These are phyloP conservation scores for Trichoderma sp. DNA, from an alignment of 2,329 filamentous ascomycete species.

Conservation along the genomic window DNA sequence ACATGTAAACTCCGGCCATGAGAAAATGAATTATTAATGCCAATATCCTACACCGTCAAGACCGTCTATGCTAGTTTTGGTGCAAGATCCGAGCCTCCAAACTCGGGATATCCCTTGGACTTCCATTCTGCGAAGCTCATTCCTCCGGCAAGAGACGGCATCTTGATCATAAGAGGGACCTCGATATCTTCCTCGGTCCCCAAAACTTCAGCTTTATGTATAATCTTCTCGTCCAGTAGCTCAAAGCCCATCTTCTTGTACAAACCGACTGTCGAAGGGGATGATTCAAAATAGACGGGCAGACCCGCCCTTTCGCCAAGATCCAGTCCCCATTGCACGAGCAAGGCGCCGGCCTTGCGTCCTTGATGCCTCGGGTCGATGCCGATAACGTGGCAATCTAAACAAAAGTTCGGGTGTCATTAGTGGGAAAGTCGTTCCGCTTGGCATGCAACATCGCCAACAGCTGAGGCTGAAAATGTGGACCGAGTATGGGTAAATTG, in stretches of 20 bases:
- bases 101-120: slow-evolving; percentile 24
- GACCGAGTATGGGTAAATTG: not conserved
- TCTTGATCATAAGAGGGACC: slow-evolving; percentile 42
- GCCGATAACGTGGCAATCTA: slow-evolving; percentile 42
- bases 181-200: slow-evolving; percentile 36
- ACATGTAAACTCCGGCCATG: not conserved
- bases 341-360: slow-evolving; percentile 39
- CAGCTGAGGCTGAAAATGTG: slow-evolving; percentile 12
- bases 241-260: slow-evolving; percentile 48
- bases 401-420: not conserved
- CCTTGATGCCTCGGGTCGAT: slow-evolving; percentile 44
- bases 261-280: slow-evolving; percentile 39
- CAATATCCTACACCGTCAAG: not conserved
- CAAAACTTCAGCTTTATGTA: slow-evolving; percentile 30
- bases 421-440: not conserved
- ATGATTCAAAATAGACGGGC: slow-evolving; percentile 47
- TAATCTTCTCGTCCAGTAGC: slow-evolving; percentile 37
- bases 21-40: not conserved
- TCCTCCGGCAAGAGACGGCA: slow-evolving; percentile 35
- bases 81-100: slow-evolving; percentile 1
- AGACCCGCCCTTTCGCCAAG: slow-evolving; percentile 1
- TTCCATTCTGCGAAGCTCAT: slow-evolving; percentile 37
- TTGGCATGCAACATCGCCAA: not conserved
- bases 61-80: not conserved
- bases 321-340: slow-evolving; percentile 42